These are phyloP conservation scores for Claviceps citrina DNA, from an alignment of 2,329 filamentous ascomycete species.

Conservation along the genomic window DNA sequence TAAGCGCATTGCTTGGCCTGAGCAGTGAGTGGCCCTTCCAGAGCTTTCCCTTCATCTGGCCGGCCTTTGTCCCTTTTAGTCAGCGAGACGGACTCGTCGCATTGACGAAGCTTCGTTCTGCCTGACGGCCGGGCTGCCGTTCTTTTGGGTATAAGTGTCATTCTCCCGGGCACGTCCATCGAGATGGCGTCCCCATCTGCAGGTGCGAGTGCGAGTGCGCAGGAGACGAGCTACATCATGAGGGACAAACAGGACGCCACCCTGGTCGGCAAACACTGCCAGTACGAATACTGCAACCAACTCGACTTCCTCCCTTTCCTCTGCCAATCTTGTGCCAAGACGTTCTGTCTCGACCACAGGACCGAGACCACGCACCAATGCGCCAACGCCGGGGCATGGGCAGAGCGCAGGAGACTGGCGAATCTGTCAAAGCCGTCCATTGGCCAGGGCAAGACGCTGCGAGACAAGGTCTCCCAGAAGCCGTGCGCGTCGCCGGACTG, in stretches of 20 bases:
- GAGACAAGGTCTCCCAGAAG: constrained; percentile 42
- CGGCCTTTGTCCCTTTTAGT: neutral
- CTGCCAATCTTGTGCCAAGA: constrained; percentile 74
- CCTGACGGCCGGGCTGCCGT: neutral
- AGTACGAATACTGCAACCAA: constrained; percentile 80
- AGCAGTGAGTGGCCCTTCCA: constrained; percentile 5
- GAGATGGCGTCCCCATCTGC: constrained; percentile 38
- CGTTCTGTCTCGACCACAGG: constrained; percentile 88
- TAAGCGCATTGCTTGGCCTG: constrained; percentile 3
- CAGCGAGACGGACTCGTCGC: neutral
- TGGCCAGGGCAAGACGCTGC: constrained; percentile 38
- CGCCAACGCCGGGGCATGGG: constrained; percentile 45
- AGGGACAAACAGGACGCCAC: constrained; percentile 58
- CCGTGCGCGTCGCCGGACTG: constrained; percentile 52
- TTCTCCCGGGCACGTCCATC: constrained; percentile 5
- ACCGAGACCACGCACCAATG: constrained; percentile 68
- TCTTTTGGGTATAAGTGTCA: neutral
- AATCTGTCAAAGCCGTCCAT: constrained; percentile 37
- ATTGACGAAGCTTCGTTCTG: constrained; percentile 6
- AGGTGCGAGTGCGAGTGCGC: constrained; percentile 19
- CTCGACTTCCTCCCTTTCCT: constrained; percentile 92
- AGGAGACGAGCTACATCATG: constrained; percentile 54
- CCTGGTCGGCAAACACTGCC: constrained; percentile 79
- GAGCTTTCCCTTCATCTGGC: constrained; percentile 2
- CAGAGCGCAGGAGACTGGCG: constrained; percentile 38